Evolutionary conservation across 139 green algal genomes (phyloP), one percentile per base, ranked within the genome.

Genomic region (Auxenochlorella protothecoides): DNA sequence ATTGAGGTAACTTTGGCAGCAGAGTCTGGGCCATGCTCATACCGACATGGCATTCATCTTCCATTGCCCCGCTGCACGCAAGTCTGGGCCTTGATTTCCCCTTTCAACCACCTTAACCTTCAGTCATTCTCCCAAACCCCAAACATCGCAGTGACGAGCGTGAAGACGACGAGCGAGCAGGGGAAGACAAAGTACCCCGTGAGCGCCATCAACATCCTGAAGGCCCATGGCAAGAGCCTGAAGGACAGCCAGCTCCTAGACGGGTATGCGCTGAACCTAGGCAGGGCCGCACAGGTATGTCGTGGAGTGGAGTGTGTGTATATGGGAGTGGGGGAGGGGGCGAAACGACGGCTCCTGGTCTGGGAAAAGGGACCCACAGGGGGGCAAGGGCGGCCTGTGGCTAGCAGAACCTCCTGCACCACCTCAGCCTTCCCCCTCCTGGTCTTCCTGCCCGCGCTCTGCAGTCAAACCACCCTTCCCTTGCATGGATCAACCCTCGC

Each of bases 181-280:
- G 85, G 82, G 57, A 85, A 80, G 62, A 70, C 84, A 12, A 76
- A 73, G 9, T 98, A 97, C 83, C 93, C 93, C 0, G 85, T 98
- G 59, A 92, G 92, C 76, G 87, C 92, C n/a, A 92, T 99, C 80
- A 98, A 97, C 80, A 85, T 99, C 57, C 87, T 99, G 7, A 99
- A 99, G 77, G 95, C 95, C 27, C 93, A 97, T 76, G 95, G 95
- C 55, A 95, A 96, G 78, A 90, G 80, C 68, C 84, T 89, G 0
- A 78, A 83, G 44, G 95, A 99, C 72, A 92, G 80, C 63, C 54
- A 68, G 54, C 79, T 99, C 56, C 79, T 99, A n/a, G 83, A 93
- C 53, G 95, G 95, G 5, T 99, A 98, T 72, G 95, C 95, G 5
- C 81, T 99, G 72, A 97, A 97, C 87, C 79, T 93, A 70, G 88